Conservation (phyloP, 1,284 basidiomycete genomes). For the Ceraceosorus guamensis region DNA sequence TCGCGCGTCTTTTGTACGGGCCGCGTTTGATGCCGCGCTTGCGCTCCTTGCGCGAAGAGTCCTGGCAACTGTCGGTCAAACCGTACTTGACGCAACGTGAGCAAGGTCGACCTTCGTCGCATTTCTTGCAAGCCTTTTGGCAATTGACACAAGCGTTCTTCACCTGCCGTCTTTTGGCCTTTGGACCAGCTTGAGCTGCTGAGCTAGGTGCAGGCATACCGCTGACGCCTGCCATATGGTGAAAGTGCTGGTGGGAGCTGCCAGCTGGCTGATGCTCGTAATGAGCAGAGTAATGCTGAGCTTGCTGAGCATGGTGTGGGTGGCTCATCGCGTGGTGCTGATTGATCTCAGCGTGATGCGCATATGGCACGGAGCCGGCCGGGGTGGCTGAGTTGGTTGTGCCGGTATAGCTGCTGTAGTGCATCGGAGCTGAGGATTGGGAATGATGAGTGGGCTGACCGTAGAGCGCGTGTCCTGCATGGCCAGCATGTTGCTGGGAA, state of each 20-base stretch:
- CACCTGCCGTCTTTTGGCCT: constrained; percentile 68
- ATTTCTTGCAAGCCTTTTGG: constrained; percentile 83
- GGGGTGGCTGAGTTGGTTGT: too few species aligned
- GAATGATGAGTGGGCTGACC: not conserved
- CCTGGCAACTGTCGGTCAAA: constrained; percentile 67
- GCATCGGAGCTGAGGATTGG: too few species aligned
- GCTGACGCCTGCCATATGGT: too few species aligned
- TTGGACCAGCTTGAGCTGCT: not conserved
- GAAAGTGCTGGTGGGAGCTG: too few species aligned
- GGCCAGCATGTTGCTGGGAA: not conserved
- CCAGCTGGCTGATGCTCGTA: too few species aligned
- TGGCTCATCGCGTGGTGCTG: too few species aligned
- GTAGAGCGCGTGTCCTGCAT: not conserved
- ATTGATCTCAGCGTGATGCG: too few species aligned
- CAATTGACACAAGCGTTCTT: constrained; percentile 84
- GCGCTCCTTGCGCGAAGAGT: constrained; percentile 73
- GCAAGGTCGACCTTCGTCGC: constrained; percentile 76
- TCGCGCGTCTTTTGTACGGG: constrained; percentile 69
- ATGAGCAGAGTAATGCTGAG: too few species aligned
- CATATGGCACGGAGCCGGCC: too few species aligned
- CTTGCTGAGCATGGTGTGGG: too few species aligned
- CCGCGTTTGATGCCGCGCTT: constrained; percentile 78
- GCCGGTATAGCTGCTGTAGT: too few species aligned
- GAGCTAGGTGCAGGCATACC: not conserved
- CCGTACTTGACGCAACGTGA: constrained; percentile 78